Base-by-base conservation (phyloP, 2,329 filamentous ascomycete genomes). In the Arthrobotrys megalospora region DNA sequence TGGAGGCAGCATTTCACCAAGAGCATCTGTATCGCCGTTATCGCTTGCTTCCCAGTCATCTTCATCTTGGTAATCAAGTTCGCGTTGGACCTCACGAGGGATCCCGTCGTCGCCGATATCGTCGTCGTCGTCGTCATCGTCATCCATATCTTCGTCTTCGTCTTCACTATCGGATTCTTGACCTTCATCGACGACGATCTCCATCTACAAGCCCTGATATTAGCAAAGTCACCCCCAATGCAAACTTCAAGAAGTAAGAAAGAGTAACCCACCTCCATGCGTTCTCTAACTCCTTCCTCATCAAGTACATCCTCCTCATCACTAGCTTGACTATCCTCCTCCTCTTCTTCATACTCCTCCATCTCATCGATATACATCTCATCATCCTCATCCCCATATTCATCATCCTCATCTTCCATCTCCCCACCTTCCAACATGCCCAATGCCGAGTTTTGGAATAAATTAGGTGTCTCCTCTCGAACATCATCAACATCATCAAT, bases 401-500 rank as follows among this genome's bases (percentile, higher is more conserved):
- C 85, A 73, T 92, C 90, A 36, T 93, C 92, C 38, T 92, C 93
- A 62, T 93, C 94, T 80, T 95, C 93, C 78, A 93, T 91, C 77
- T 94, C 91, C 62, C 91, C 90, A 80, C 92, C 91, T 83, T 98
- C 96, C 66, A 97, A 91, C 90, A 98, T 96, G 62, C 96, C 95
- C 21, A 99, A 87, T 0, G 96, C 93, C 1, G 96, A 98, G 84
- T 98, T 97, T 66, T 96, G 92, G 86, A 97, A 98, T 19, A 99
- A 88, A 85, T 99, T 96, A 34, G 96, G 96, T 4, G 96, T 99
- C 83, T 98, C 96, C 84, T 97, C 94, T 52, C 94, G 91, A 14
- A 43, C 24, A 36, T 58, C 60, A 32, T 72, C 68, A 79, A 94
- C 92, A 48, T 75, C 81, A 47, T 94, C 92, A 63, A 94, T 87